phyloP scores from a whole-genome alignment of 306 rosid genomes.

The Trifolium dubium region DNA sequence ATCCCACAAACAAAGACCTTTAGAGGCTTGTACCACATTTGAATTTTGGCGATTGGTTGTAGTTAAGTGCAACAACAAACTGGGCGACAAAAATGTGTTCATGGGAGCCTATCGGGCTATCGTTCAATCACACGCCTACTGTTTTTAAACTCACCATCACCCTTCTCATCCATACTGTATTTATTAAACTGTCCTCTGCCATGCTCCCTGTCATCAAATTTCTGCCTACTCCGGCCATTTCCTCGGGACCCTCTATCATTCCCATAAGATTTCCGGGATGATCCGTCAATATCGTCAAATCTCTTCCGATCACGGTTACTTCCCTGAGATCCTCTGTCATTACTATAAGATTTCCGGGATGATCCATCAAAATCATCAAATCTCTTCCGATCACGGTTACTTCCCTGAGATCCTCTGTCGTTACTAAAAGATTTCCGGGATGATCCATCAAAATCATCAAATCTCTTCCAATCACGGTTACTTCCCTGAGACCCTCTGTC shows the following conservation, averaged over 20 bases:
- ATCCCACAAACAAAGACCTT: not conserved
- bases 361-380: slow-evolving; percentile 54
- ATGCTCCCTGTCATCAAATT: slow-evolving; percentile 46
- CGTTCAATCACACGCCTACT: slow-evolving; percentile 84
- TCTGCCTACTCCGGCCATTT: slow-evolving; percentile 39
- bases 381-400: slow-evolving; percentile 44
- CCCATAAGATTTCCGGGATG: slow-evolving; percentile 45
- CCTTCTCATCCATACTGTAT: slow-evolving; percentile 49
- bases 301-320: slow-evolving; percentile 45
- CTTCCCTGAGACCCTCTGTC: slow-evolving; percentile 47
- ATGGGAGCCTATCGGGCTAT: slow-evolving; percentile 41
- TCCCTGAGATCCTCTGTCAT: slow-evolving; percentile 47
- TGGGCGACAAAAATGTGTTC: slow-evolving; percentile 1
- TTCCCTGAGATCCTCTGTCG: slow-evolving; percentile 48
- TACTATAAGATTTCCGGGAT: slow-evolving; percentile 21
- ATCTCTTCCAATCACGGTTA: slow-evolving; percentile 37
- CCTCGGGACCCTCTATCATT: slow-evolving; percentile 37
- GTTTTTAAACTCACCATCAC: slow-evolving; percentile 62
- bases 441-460: slow-evolving; percentile 35
- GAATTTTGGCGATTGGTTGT: slow-evolving; percentile 19
- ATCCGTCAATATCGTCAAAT: slow-evolving; percentile 52
- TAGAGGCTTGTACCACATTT: slow-evolving; percentile 10
- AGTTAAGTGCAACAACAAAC: slow-evolving; percentile 20
- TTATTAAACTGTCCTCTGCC: slow-evolving; percentile 38
- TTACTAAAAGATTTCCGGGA: slow-evolving; percentile 28